Evolutionary conservation across 1,284 basidiomycete species (phyloP).

Genomic region (Leccinum huronense): DNA sequence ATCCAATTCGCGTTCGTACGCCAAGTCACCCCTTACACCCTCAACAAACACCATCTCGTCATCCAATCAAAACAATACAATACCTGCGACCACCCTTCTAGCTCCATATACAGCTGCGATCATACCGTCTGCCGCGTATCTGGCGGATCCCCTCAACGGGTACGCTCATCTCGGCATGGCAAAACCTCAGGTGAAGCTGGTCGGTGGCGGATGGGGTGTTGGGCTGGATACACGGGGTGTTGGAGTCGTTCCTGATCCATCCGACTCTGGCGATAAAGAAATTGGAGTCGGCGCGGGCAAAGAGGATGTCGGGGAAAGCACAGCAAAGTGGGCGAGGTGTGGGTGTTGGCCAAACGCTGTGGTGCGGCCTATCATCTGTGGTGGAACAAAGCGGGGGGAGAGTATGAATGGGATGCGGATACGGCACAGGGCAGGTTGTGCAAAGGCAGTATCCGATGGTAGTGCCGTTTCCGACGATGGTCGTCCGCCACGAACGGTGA

Average conservation of each 20-base stretch:
- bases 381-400: slow-evolving; percentile 25
- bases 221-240: slow-evolving; percentile 81
- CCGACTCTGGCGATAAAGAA: slow-evolving; percentile 9
- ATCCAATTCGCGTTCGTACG: slow-evolving; percentile 33
- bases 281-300: background rate
- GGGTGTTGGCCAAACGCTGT: slow-evolving; percentile 92
- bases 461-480: slow-evolving; percentile 1
- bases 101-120: slow-evolving; percentile 58
- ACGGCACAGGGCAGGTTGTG: slow-evolving; percentile 25
- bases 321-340: slow-evolving; percentile 74
- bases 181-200: slow-evolving; percentile 75
- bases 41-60: slow-evolving; percentile 34
- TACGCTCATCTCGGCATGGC: slow-evolving; percentile 73
- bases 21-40: slow-evolving; percentile 37
- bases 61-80: slow-evolving; percentile 43
- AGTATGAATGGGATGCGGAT: slow-evolving; percentile 17
- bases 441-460: slow-evolving; percentile 9
- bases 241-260: slow-evolving; percentile 46
- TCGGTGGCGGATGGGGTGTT: slow-evolving; percentile 79
- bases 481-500: slow-evolving; percentile 9
- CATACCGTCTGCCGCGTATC: slow-evolving; percentile 59
- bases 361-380: slow-evolving; percentile 72
- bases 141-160: slow-evolving; percentile 64
- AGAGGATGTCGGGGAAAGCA: slow-evolving; percentile 24
- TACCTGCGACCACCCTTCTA: slow-evolving; percentile 50